Evolutionary conservation across 2,329 filamentous ascomycete genomes (phyloP), one percentile per base, ranked within the genome.

Genomic region (Coniochaeta ligniaria): DNA sequence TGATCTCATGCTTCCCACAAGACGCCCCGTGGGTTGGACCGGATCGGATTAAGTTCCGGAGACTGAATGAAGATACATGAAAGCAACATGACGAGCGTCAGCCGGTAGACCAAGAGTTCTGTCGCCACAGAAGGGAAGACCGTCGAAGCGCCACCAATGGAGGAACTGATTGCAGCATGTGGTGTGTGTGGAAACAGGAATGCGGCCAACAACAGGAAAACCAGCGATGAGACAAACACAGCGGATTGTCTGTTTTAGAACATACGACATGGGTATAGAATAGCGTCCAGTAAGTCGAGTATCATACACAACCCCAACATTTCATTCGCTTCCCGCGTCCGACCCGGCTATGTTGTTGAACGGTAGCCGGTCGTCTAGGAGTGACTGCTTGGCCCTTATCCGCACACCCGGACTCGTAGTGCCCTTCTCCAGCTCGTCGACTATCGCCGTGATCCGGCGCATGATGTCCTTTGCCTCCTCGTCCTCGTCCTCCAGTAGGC

Each of bases 281-380:
- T 52, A 26, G 43, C 11, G 22, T 31, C 4, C 47, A 12, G 47
- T 12, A 31, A 6, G 14, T 41, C 20, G 43, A 24, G 16, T 73
- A 4, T 70, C 69, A 28, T 17, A 52, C 22, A 52, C 12, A 52
- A 17, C 47, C 28, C 66, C 35, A 72, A 75, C n/a, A 26, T 74
- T 76, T 75, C 6, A 75, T 73, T 38, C 71, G 71, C 61, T 65
- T 69, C 5, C 65, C 70, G 12, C 70, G 16, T 67, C 72, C 22
- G 67, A 57, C 20, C 66, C 43, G 41, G 66, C 60, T 65, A 69
- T 77, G 65, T 71, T 73, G 71, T 86, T 91, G 72, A 84, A 84
- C 57, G 84, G 83, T 71, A 96, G 74, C 65, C 92, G 82, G 67
- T 89, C 87, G 72, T 98, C 94, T 1, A 79, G 81, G 62, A 96